Conservation (phyloP, 768 basidiomycete genomes). For the Suillus subalutaceus region DNA sequence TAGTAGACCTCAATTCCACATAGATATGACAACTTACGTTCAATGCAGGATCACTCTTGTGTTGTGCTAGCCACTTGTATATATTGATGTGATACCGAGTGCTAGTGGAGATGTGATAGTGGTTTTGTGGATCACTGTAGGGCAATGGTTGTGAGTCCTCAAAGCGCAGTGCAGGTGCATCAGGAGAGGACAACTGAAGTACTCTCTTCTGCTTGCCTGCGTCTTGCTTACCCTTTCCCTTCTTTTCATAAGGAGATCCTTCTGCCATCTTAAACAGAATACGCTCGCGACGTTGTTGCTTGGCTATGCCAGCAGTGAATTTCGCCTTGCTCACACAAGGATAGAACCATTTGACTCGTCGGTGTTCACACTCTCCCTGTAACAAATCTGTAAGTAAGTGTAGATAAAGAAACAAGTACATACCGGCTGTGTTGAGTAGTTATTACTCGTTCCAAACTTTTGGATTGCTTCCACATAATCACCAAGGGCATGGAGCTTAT, state of each 20-base stretch:
- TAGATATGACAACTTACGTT: too few species aligned
- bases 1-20: too few species aligned
- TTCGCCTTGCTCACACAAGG: constrained; percentile 36
- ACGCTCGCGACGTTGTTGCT: constrained; percentile 20
- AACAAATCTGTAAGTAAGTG: neutral
- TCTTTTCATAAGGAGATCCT: neutral
- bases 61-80: too few species aligned
- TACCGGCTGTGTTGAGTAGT: constrained; percentile 35
- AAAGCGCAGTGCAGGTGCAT: neutral
- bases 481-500: constrained; percentile 17
- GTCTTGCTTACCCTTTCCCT: neutral
- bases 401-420: neutral
- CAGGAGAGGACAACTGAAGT: too few species aligned
- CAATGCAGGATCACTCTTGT: too few species aligned
- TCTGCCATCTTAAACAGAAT: constrained; percentile 13
- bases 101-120: neutral
- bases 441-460: constrained; percentile 36
- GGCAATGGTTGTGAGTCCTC: neutral
- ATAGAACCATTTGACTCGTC: constrained; percentile 39
- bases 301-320: constrained; percentile 29
- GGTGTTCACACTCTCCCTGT: constrained; percentile 43
- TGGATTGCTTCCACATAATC: constrained; percentile 15
- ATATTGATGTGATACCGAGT: neutral
- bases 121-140: neutral
- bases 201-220: too few species aligned